These are phyloP conservation scores for Fusarium kyushuense DNA, from an alignment of 2,329 filamentous ascomycete genomes.

Conservation along the genomic window DNA sequence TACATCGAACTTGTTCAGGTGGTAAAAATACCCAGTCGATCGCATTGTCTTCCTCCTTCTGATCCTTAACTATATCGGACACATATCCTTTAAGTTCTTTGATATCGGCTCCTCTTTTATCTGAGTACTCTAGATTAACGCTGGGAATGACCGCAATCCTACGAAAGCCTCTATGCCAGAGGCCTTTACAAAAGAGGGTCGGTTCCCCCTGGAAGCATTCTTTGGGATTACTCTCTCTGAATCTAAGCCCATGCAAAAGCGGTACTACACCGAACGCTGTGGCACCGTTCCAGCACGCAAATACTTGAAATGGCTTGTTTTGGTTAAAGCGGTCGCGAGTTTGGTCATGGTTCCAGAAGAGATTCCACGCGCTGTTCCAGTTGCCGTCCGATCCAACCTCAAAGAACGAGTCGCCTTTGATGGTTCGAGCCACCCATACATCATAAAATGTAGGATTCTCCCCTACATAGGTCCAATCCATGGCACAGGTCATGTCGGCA, in stretches of 20 bases:
- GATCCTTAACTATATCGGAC: constrained; percentile 51
- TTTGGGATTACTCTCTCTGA: constrained; percentile 53
- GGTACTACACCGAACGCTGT: constrained; percentile 63
- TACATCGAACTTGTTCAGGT: constrained; percentile 62
- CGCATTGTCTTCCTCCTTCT: constrained; percentile 36
- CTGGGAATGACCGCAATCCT: constrained; percentile 68
- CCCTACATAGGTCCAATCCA: constrained; percentile 67
- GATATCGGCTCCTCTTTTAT: constrained; percentile 58
- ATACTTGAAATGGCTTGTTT: constrained; percentile 63
- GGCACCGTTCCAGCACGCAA: constrained; percentile 71
- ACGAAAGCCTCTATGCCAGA: constrained; percentile 63
- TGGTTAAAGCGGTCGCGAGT: no score
- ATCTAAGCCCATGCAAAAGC: constrained; percentile 57
- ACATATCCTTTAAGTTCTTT: constrained; percentile 65
- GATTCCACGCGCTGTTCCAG: constrained; percentile 62
- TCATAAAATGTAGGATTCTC: constrained; percentile 66
- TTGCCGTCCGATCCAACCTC: constrained; percentile 62
- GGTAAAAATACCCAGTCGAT: constrained; percentile 60
- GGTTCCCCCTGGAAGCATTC: constrained; percentile 69
- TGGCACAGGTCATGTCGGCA: constrained; percentile 68
- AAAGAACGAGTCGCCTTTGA: constrained; percentile 68
- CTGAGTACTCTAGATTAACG: constrained; percentile 67
- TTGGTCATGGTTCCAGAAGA: constrained; percentile 69
- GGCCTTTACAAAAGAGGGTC: constrained; percentile 67
- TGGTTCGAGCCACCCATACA: constrained; percentile 65